Percentiles rank a stretch among this genome's conserved stretches.
Evolutionary conservation across 176 grass and related monocot species (phyloP).

Genomic region (Poa pratensis): DNA sequence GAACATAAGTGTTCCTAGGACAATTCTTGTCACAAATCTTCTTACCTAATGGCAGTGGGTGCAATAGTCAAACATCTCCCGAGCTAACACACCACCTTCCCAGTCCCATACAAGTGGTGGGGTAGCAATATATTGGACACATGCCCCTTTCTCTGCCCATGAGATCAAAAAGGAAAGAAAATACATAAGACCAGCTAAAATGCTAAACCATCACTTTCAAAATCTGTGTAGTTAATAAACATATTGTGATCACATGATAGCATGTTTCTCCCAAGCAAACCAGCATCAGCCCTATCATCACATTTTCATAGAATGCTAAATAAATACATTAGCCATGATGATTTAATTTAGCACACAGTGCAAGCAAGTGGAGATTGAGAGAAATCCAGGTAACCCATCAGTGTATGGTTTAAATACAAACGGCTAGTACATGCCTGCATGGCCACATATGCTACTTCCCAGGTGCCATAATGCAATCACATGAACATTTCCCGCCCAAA

Average conservation of each 20-base stretch:
- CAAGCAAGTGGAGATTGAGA: neutral
- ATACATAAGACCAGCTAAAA: slow-evolving; percentile 5
- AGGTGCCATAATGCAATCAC: slow-evolving; percentile 44
- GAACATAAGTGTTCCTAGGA: neutral
- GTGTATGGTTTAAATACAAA: slow-evolving; percentile 45
- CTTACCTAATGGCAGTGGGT: slow-evolving; percentile 31
- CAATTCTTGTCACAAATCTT: slow-evolving; percentile 31
- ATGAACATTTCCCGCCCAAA: slow-evolving; percentile 58
- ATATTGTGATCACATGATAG: slow-evolving; percentile 27
- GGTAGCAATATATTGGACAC: slow-evolving; percentile 22
- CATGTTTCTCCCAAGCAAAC: slow-evolving; percentile 34
- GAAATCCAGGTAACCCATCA: neutral
- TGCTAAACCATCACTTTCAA: neutral
- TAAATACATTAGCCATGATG: neutral
- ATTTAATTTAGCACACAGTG: neutral
- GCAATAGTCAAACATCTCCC: slow-evolving; percentile 42
- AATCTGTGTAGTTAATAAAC: slow-evolving; percentile 6
- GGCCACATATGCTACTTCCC: slow-evolving; percentile 9
- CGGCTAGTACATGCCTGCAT: slow-evolving; percentile 43
- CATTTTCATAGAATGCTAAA: neutral
- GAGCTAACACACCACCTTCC: neutral
- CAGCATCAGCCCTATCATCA: slow-evolving; percentile 33
- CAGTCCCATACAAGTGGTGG: slow-evolving; percentile 21
- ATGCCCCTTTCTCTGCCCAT: slow-evolving; percentile 41
- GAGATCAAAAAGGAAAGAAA: slow-evolving; percentile 31